Percentiles rank a stretch among this genome's conserved stretches.
Evolutionary conservation across 768 basidiomycete genomes (phyloP).

Genomic region (Pleurotus platypus): DNA sequence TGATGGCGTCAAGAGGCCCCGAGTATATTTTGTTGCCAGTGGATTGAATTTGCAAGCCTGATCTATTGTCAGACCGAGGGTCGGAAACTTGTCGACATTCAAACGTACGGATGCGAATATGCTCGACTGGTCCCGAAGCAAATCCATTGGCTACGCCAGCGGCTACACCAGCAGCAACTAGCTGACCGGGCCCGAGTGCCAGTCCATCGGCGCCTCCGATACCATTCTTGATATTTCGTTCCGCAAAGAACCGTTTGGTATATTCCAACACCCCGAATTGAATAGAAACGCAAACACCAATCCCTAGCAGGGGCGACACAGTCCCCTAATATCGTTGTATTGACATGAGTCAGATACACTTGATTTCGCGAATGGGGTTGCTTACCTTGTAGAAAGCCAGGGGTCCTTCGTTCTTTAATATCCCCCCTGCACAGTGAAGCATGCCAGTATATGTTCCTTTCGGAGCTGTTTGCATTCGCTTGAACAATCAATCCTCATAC

Average conservation of each 20-base stretch:
- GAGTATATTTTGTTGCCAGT: slow-evolving; percentile 69
- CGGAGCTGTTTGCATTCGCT: slow-evolving; percentile 94
- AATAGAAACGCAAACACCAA: slow-evolving; percentile 93
- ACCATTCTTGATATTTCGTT: slow-evolving; percentile 55
- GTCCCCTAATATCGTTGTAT: slow-evolving; percentile 60
- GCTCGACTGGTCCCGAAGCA: slow-evolving; percentile 95
- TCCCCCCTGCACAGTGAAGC: slow-evolving; percentile 85
- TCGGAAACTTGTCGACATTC: background rate
- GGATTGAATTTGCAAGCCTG: slow-evolving; percentile 91
- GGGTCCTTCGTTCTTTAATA: slow-evolving; percentile 88
- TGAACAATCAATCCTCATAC: slow-evolving; percentile 11
- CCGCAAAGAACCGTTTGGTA: slow-evolving; percentile 75
- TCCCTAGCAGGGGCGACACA: slow-evolving; percentile 83
- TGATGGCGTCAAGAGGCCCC: slow-evolving; percentile 87
- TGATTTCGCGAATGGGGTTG: slow-evolving; percentile 8
- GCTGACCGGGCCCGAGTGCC: slow-evolving; percentile 56
- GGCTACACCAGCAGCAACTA: slow-evolving; percentile 72
- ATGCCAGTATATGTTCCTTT: slow-evolving; percentile 88
- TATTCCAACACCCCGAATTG: slow-evolving; percentile 91
- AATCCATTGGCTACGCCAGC: slow-evolving; percentile 91
- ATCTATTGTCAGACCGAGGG: slow-evolving; percentile 8
- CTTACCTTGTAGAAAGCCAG: slow-evolving; percentile 91
- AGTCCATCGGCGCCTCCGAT: slow-evolving; percentile 64
- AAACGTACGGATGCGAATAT: slow-evolving; percentile 88
- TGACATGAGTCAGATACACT: background rate